Percentiles rank a stretch among this genome's conserved stretches.
phyloP scores from a whole-genome alignment of 192 early-diverging fungal species.

The Phycomyces blakesleeanus region DNA sequence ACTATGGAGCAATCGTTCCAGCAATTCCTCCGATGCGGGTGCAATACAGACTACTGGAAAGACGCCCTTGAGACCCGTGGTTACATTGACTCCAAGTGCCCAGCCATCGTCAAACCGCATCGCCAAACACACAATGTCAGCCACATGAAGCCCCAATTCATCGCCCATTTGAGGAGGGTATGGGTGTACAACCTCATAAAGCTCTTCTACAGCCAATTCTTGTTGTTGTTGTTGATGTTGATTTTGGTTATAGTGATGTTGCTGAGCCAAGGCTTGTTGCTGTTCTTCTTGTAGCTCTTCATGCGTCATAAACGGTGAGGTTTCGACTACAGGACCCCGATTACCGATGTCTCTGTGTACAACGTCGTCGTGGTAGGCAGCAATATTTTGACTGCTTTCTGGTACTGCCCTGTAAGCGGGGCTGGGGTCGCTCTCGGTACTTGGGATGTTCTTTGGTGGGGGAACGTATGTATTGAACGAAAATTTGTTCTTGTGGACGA shows the following conservation, averaged over 20 bases:
- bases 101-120: conserved; percentile 87
- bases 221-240: too few species aligned
- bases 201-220: conserved; percentile 21
- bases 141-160: conserved; percentile 68
- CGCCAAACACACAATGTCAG: conserved; percentile 69
- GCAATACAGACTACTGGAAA: conserved; percentile 82
- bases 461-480: neutral
- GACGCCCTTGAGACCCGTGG: conserved; percentile 66
- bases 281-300: neutral
- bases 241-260: too few species aligned
- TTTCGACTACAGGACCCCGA: neutral
- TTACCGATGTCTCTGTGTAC: neutral
- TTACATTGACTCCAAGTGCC: conserved; percentile 79
- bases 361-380: neutral
- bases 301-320: neutral
- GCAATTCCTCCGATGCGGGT: conserved; percentile 9
- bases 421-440: neutral
- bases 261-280: neutral
- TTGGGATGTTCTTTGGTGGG: neutral
- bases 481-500: neutral
- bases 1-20: conserved; percentile 26
- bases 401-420: neutral
- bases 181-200: conserved; percentile 38
- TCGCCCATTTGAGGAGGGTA: conserved; percentile 70
- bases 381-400: neutral